A percentile compares a stretch with the other conserved stretches of the same genome.
Conservation (phyloP, 768 basidiomycete genomes). For the Sarcomyxa edulis region DNA sequence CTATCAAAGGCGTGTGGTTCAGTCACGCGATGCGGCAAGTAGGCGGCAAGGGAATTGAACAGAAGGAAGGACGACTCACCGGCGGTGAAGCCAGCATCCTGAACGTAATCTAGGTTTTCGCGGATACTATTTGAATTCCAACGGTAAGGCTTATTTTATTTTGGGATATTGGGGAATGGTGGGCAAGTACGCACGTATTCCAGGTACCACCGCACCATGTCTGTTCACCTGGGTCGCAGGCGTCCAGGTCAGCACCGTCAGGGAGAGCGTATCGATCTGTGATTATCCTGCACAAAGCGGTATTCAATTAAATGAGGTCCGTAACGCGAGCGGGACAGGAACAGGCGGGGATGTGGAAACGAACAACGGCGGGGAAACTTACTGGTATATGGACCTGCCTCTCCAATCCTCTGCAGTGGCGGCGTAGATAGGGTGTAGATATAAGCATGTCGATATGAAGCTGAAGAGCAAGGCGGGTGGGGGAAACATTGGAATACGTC, state of each 20-base stretch:
- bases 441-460: no score
- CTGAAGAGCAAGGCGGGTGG: slow-evolving; percentile 19
- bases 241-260: slow-evolving; percentile 38
- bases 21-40: slow-evolving; percentile 1
- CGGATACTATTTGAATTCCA: slow-evolving; percentile 40
- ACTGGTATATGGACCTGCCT: slow-evolving; percentile 79
- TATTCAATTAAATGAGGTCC: neutral
- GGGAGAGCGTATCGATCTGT: slow-evolving; percentile 76
- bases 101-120: slow-evolving; percentile 80
- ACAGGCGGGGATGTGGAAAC: neutral
- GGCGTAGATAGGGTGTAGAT: slow-evolving; percentile 35
- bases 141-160: neutral
- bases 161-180: neutral
- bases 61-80: slow-evolving; percentile 29
- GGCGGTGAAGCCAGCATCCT: slow-evolving; percentile 78
- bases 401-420: slow-evolving; percentile 75
- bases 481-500: slow-evolving; percentile 11
- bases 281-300: slow-evolving; percentile 42
- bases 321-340: no score
- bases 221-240: slow-evolving; percentile 54
- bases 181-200: slow-evolving; percentile 39
- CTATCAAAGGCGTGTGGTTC: slow-evolving; percentile 22
- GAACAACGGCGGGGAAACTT: slow-evolving; percentile 13
- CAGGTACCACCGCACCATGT: slow-evolving; percentile 90
- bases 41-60: neutral